Evolutionary conservation across 148 eudicot species (phyloP), one percentile per base, ranked within the genome.

Genomic region (Camellia japonica): DNA sequence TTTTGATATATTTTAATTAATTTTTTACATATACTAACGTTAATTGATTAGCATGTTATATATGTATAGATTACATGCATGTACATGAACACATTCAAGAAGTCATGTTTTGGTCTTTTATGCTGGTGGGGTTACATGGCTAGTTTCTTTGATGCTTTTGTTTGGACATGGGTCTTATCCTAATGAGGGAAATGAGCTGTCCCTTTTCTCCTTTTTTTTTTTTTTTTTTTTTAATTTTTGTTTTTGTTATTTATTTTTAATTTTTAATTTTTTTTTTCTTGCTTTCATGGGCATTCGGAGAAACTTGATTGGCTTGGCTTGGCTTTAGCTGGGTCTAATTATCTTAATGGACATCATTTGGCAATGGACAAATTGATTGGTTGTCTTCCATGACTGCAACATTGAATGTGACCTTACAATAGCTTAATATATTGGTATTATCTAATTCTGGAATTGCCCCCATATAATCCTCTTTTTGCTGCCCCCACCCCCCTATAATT

Each of bases 351-450:
- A 52, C 42, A 70, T 80, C 55, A 81, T 64, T 74, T 84, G 58
- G 76, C 56, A 61, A 73, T 82, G 61, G 89, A 79, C 83, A 73
- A 74, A 72, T 69, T 79, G 84, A 81, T 86, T 83, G 86, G 81
- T 62, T 84, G 87, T 84, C 87, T 68, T 71, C 82, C 83, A 84
- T 82, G 83, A 84, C 68, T 81, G 86, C 85, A 82, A 84, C 82
- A 74, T 58, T 84, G 87, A 84, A 59, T 66, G 85, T 80, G 85
- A 84, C 82, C 19, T 66, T 62, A 78, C 81, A 46, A 79, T 23
- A 23, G n/a, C 5, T 47, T 52, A 52, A 67, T 65, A 56, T 80
- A 77, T 52, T 52, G 51, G 43, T 77, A 68, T 46, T 20, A 70
- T 62, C 58, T 80, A 60, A 77, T 67, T 81, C 20, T 78, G 77